Base-by-base conservation (phyloP, 148 eudicot genomes). In the Chenopodium quinoa region DNA sequence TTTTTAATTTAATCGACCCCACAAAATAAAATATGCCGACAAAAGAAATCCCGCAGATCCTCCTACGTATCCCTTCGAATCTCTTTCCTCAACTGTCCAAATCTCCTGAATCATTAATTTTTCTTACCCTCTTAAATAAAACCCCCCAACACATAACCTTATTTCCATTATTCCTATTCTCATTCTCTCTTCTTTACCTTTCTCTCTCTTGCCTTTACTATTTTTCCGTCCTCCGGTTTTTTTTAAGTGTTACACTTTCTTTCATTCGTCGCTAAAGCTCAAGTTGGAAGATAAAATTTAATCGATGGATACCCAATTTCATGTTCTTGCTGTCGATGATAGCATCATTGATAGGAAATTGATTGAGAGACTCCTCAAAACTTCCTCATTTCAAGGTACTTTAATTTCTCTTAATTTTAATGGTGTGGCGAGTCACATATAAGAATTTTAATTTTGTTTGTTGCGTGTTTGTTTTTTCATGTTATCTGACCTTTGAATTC, bases 261-360 rank as follows among this genome's bases (percentile, higher is more conserved):
- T 40, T 40, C 44, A 40, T 40, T 40, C 44, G 44, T 6, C 44
- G 44, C 7, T 4, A 40, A 40, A 40, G 1, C 7, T 40, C 7
- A 40, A 40, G 44, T 40, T 40, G 44, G 8, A 40, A 40, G 8
- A 40, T 40, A 40, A 40, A 40, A 40, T 40, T 7, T 40, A 40
- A 40, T 40, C 44, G 8, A 83, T 85, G 88, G 78, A 75, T 66
- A 4, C 81, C 37, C 84, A 85, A 46, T 85, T 69, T 4, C 88
- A 85, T 68, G 88, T 85, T 72, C 82, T 85, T 14, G 88, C 88
- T 12, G 88, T 85, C 40, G 88, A 85, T 72, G 85, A 85, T 16
- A 85, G 85, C 64, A 75, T 85, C 12, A 71, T 80, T 60, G 88
- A 85, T 52, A 64, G 88, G 14, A 85, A 85, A 65, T 68, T 85